Evolutionary conservation across 805 yeast species (phyloP), one percentile per base, ranked within the genome.

Genomic region (Sugiyamaella chiloensis): DNA sequence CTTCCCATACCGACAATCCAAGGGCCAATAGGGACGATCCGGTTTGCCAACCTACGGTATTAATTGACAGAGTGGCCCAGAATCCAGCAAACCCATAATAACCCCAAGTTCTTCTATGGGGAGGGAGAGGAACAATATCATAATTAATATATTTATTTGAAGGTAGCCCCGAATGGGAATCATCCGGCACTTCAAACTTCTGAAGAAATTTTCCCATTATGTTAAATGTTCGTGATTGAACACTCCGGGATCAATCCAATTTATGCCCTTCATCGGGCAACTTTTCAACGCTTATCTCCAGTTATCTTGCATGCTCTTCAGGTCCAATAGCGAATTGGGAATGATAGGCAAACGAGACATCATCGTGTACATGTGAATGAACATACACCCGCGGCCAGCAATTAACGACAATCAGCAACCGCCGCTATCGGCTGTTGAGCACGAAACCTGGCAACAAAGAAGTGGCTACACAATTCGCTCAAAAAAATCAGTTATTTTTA

Each of bases 111-210:
- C 80, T 61, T 51, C 79, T 60, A 5, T 52, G 44, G 2, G 73
- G 72, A 1, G 75, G 75, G 50, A 74, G 59, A 16, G 79, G 78
- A 7, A 71, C 65, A 19, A 74, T 66, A 52, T 75, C 79, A 20
- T 44, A 31, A 44, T 55, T 55, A 4, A 44, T 48, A 8, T 34
- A 34, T 34, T 34, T 34, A 19, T 19, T 34, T 5, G 37, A 34
- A 9, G 37, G 19, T 16, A 34, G 20, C 20, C 37, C 37, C 14
- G 37, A 19, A 16, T 34, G 37, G 14, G 20, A 5, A 16, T 34
- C 37, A 16, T 12, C 37, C 19, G 37, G 12, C 6, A 34, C 37
- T 16, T 34, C 20, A 3, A 34, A 7, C 20, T 34, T 34, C 37
- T 34, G 14, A 12, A 34, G 21, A 7, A 34, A 4, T 5, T 16